Conservation (phyloP, 192 early-diverging fungal genomes). For the Spizellomyces punctatus region DNA sequence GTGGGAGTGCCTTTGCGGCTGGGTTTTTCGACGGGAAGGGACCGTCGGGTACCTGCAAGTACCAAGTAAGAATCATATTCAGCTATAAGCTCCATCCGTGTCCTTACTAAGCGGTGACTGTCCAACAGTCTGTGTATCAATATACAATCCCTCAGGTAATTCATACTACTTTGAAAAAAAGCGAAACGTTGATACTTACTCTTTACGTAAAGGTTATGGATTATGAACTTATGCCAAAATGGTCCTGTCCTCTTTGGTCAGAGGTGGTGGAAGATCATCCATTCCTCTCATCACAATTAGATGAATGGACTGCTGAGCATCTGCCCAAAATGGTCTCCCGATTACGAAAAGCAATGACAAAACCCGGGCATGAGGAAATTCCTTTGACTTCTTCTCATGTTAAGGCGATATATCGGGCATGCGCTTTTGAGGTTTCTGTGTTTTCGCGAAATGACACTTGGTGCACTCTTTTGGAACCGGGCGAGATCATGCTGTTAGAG, state of each 20-base stretch:
- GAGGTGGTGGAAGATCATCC: not conserved
- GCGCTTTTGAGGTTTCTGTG: not conserved
- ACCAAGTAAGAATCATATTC: not conserved
- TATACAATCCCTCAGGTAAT: constrained; percentile 2
- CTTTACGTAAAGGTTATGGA: not conserved
- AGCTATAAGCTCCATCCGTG: not conserved
- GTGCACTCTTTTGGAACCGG: not conserved
- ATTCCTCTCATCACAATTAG: not conserved
- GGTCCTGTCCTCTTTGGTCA: constrained; percentile 6
- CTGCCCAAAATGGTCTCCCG: constrained; percentile 5
- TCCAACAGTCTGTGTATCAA: constrained; percentile 8
- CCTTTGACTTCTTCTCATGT: not conserved
- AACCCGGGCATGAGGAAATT: not conserved
- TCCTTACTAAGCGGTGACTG: too few relatives aligned
- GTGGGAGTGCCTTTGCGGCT: constrained; percentile 2
- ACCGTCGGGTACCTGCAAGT: not conserved
- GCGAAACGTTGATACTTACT: not conserved
- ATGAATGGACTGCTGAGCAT: not conserved
- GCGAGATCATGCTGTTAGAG: not conserved
- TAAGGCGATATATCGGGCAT: not conserved
- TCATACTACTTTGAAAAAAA: not conserved
- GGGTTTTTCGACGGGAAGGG: not conserved
- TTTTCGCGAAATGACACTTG: not conserved
- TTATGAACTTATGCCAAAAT: constrained; percentile 5
- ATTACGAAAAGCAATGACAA: not conserved